These are phyloP conservation scores for Trichophyton mentagrophytes DNA, from an alignment of 2,329 filamentous ascomycete species.

Conservation along the genomic window DNA sequence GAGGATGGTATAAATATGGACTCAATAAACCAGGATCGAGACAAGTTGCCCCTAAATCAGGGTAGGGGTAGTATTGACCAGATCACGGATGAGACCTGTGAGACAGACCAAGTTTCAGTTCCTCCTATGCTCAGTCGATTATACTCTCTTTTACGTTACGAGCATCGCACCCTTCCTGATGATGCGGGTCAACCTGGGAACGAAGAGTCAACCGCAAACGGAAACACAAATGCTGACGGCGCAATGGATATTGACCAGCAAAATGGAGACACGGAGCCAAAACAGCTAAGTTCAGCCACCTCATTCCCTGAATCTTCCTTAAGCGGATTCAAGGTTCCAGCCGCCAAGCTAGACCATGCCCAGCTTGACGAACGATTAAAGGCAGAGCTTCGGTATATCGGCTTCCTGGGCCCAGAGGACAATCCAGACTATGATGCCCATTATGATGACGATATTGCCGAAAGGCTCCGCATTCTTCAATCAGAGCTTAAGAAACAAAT, in stretches of 20 bases:
- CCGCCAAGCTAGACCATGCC: slow-evolving; percentile 67
- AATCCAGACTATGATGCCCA: slow-evolving; percentile 74
- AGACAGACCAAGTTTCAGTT: slow-evolving; percentile 78
- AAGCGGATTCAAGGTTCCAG: slow-evolving; percentile 66
- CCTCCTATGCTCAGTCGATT: slow-evolving; percentile 76
- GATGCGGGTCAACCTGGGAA: slow-evolving; percentile 49
- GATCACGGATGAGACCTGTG: slow-evolving; percentile 72
- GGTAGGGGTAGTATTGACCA: slow-evolving; percentile 74
- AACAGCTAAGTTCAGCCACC: slow-evolving; percentile 54
- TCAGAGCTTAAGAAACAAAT: slow-evolving; percentile 68
- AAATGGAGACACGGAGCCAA: slow-evolving; percentile 34
- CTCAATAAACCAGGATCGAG: slow-evolving; percentile 45
- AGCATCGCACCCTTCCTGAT: slow-evolving; percentile 39
- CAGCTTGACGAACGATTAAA: slow-evolving; percentile 84
- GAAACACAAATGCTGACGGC: slow-evolving; percentile 33
- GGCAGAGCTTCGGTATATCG: slow-evolving; percentile 80
- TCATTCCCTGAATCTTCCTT: slow-evolving; percentile 65
- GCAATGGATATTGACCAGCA: slow-evolving; percentile 37
- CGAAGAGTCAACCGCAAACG: slow-evolving; percentile 25
- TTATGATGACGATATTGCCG: slow-evolving; percentile 87
- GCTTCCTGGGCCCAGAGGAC: slow-evolving; percentile 61
- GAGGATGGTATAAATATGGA: slow-evolving; percentile 80
- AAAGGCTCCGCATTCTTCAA: slow-evolving; percentile 75
- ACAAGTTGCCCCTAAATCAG: slow-evolving; percentile 65
- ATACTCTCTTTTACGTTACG: slow-evolving; percentile 67